Evolutionary conservation across 768 basidiomycete genomes (phyloP).

Genomic region (Xanthoconium stramineum): DNA sequence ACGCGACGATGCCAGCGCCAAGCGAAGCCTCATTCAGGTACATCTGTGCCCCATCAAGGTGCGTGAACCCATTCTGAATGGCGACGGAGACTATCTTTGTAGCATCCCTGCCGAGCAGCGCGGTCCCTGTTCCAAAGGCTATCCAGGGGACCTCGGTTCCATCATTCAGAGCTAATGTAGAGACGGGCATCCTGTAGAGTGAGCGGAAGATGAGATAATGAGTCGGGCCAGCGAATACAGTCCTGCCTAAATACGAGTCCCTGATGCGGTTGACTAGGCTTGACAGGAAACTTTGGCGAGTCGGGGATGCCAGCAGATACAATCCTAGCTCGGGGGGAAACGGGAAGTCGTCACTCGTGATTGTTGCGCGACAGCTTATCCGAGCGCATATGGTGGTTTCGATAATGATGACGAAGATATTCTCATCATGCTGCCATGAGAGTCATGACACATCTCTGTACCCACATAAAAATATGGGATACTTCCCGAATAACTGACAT

Average conservation of each 20-base stretch:
- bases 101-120: slow-evolving; percentile 45
- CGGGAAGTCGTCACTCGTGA: slow-evolving; percentile 13
- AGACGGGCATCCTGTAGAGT: slow-evolving; percentile 23
- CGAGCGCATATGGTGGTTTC: neutral
- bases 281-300: too few species aligned
- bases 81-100: slow-evolving; percentile 39
- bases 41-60: slow-evolving; percentile 60
- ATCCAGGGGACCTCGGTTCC: slow-evolving; percentile 52
- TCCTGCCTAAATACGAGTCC: slow-evolving; percentile 6
- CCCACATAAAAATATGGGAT: too few species aligned
- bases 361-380: neutral
- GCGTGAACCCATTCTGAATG: slow-evolving; percentile 54
- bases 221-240: neutral
- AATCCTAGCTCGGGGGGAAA: too few species aligned
- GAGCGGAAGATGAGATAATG: slow-evolving; percentile 7
- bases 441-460: too few species aligned
- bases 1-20: slow-evolving; percentile 47
- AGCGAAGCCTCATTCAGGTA: slow-evolving; percentile 56
- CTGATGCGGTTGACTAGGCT: slow-evolving; percentile 10
- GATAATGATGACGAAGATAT: neutral
- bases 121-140: slow-evolving; percentile 62
- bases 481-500: too few species aligned
- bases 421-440: too few species aligned
- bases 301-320: too few species aligned
- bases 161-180: slow-evolving; percentile 50